These are phyloP conservation scores for Fusarium stilboides DNA, from an alignment of 2,329 filamentous ascomycete genomes.

Conservation along the genomic window DNA sequence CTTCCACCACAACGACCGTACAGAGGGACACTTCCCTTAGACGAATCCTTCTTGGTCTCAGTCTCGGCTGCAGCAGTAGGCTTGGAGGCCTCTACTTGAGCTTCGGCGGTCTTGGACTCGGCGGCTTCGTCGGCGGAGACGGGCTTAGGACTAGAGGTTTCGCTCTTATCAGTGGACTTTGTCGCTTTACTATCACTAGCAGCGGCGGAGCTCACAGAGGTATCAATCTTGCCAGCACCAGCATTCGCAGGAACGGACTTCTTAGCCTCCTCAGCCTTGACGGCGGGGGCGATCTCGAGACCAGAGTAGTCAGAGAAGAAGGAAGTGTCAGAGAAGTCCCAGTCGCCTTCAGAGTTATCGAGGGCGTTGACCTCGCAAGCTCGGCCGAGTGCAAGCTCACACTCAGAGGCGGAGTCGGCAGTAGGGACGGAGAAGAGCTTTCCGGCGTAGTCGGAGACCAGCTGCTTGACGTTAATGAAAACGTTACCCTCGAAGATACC, in stretches of 20 bases:
- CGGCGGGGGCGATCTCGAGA: slow-evolving; percentile 8
- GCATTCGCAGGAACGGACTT: slow-evolving; percentile 8
- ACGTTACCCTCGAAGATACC: slow-evolving; percentile 8
- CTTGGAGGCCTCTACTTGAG: background rate
- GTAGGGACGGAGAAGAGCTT: background rate
- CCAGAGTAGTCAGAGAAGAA: slow-evolving; percentile 24
- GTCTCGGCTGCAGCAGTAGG: background rate
- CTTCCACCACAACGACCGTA: slow-evolving; percentile 12
- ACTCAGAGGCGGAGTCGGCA: background rate
- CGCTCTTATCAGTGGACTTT: background rate
- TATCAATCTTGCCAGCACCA: slow-evolving; percentile 5
- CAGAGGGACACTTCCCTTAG: background rate
- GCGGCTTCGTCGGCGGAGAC: background rate
- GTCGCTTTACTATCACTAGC: background rate
- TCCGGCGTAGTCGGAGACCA: background rate
- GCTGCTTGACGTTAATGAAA: background rate
- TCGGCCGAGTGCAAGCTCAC: slow-evolving; percentile 6
- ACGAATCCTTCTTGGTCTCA: background rate
- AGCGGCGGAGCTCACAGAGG: background rate
- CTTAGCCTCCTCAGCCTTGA: slow-evolving; percentile 13
- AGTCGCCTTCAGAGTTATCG: background rate
- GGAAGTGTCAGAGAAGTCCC: slow-evolving; percentile 15
- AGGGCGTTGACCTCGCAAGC: slow-evolving; percentile 2
- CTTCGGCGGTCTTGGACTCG: background rate
- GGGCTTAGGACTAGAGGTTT: background rate